These are phyloP conservation scores for Apiospora sp. DNA, from an alignment of 2,329 filamentous ascomycete genomes.

Conservation along the genomic window DNA sequence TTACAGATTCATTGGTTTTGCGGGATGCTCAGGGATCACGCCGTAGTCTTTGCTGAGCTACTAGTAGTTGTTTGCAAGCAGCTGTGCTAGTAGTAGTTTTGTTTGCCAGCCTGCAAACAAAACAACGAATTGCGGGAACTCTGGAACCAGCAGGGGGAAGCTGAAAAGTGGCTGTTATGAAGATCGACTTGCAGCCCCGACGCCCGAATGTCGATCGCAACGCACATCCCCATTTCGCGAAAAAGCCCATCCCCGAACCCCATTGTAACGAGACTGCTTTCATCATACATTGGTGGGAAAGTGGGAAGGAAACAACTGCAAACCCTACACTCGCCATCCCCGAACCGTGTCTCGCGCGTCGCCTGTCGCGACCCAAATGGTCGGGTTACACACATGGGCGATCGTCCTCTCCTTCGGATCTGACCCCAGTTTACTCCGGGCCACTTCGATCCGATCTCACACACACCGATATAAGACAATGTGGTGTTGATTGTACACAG, in stretches of 20 bases:
- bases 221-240: conserved; percentile 7
- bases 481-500: neutral
- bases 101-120: neutral
- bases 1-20: conserved; percentile 1
- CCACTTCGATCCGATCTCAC: conserved; percentile 7
- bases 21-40: neutral
- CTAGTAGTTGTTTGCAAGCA: too few relatives aligned
- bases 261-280: neutral
- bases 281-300: neutral
- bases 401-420: neutral
- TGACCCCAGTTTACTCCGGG: neutral
- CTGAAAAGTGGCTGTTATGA: conserved; percentile 8
- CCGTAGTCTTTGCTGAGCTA: neutral
- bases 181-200: conserved; percentile 6
- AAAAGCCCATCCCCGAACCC: neutral
- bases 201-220: conserved; percentile 7
- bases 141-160: neutral
- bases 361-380: neutral
- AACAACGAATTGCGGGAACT: neutral
- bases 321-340: neutral
- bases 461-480: conserved; percentile 3
- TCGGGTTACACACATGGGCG: neutral
- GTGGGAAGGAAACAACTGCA: neutral
- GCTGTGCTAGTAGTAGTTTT: neutral
- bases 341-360: neutral